Conservation (phyloP, 805 yeast species). For the Kregervanrija fluxuum region DNA sequence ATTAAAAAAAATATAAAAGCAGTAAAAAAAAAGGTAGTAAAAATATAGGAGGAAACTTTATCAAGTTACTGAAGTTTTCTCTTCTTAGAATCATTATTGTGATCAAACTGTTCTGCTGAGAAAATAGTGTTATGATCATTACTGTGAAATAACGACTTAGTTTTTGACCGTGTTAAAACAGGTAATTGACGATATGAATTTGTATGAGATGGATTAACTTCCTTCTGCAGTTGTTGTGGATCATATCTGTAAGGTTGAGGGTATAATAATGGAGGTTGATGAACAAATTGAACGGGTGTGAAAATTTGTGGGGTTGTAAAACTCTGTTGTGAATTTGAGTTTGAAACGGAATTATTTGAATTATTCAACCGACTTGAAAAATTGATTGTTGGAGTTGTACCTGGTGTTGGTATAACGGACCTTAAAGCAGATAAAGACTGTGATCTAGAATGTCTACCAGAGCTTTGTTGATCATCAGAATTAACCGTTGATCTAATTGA, state of each 20-base stretch:
- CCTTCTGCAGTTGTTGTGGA: neutral
- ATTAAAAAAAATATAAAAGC: no score
- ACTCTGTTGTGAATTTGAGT: slow-evolving; percentile 3
- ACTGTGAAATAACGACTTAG: slow-evolving; percentile 5
- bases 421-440: slow-evolving; percentile 16
- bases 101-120: slow-evolving; percentile 3
- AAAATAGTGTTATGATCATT: slow-evolving; percentile 4
- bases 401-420: slow-evolving; percentile 23
- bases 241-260: slow-evolving; percentile 4
- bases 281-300: slow-evolving; percentile 12
- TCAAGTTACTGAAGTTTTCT: neutral
- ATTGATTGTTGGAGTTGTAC: slow-evolving; percentile 22
- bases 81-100: slow-evolving; percentile 1
- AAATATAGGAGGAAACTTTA: no score
- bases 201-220: slow-evolving; percentile 5
- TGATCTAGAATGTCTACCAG: slow-evolving; percentile 14
- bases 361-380: slow-evolving; percentile 7
- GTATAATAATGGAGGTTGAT: slow-evolving; percentile 1
- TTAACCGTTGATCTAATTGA: slow-evolving; percentile 1
- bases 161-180: slow-evolving; percentile 12
- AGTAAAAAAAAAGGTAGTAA: no score
- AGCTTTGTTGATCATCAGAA: slow-evolving; percentile 6
- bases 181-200: slow-evolving; percentile 6
- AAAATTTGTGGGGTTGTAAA: slow-evolving; percentile 13
- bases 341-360: slow-evolving; percentile 3